These are phyloP conservation scores for Trichophyton equinum DNA, from an alignment of 2,329 filamentous ascomycete species.

Conservation along the genomic window DNA sequence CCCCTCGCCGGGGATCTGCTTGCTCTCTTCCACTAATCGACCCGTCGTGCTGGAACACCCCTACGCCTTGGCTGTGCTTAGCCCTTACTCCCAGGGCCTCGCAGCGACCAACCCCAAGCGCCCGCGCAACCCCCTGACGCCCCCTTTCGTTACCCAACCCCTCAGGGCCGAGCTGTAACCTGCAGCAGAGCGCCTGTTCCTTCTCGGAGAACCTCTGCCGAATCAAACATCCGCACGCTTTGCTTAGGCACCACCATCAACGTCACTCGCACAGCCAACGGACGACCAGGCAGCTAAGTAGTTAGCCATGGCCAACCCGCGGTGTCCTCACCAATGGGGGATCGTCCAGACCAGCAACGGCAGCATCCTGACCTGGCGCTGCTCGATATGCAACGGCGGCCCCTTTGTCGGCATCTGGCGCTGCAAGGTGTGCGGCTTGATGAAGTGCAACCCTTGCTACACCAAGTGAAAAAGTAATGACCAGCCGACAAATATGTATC, in stretches of 20 bases:
- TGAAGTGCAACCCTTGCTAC: slow-evolving; percentile 31
- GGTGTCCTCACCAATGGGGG: slow-evolving; percentile 13
- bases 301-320: slow-evolving; percentile 9
- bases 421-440: slow-evolving; percentile 32
- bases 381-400: slow-evolving; percentile 31
- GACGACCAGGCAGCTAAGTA: too few relatives aligned
- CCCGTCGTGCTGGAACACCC: slow-evolving; percentile 1
- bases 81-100: background rate
- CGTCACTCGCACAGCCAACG: background rate
- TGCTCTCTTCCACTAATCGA: background rate
- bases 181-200: background rate
- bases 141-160: background rate
- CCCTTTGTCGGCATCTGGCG: slow-evolving; percentile 33
- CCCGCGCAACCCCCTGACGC: background rate
- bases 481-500: too few relatives aligned
- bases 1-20: background rate
- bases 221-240: background rate
- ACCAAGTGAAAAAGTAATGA: slow-evolving; percentile 12
- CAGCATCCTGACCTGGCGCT: slow-evolving; percentile 33
- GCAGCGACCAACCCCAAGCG: background rate
- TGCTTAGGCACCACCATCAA: background rate
- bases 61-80: background rate
- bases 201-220: background rate
- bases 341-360: slow-evolving; percentile 32
- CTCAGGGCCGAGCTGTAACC: background rate